phyloP scores from a whole-genome alignment of 2,329 filamentous ascomycete genomes.

The Sporothrix pallida region DNA sequence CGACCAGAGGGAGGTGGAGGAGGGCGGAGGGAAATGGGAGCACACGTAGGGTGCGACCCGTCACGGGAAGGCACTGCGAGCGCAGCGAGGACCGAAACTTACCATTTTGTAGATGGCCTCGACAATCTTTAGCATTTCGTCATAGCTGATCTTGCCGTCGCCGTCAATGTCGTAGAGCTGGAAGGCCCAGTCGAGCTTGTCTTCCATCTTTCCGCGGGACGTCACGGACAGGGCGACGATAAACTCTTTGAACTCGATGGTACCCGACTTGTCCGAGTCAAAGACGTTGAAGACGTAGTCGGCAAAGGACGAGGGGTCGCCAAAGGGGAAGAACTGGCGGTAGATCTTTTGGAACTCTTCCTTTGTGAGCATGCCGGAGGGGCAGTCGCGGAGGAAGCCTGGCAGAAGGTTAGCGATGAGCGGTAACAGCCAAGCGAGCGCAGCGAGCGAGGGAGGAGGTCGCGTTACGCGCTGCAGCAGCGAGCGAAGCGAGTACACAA shows the following conservation, averaged over 20 bases:
- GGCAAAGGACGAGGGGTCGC: slow-evolving; percentile 94
- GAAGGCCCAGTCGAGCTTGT: slow-evolving; percentile 99
- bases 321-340: slow-evolving; percentile 98
- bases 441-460: background rate
- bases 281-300: slow-evolving; percentile 99
- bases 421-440: background rate
- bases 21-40: background rate
- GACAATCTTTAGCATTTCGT: slow-evolving; percentile 98
- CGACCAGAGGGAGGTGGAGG: background rate
- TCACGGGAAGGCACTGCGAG: too few relatives aligned
- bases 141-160: slow-evolving; percentile 98
- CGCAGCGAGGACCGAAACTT: slow-evolving; percentile 11
- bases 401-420: slow-evolving; percentile 28
- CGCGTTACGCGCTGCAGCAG: too few relatives aligned
- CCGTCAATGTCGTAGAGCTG: slow-evolving; percentile 99
- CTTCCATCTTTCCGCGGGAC: slow-evolving; percentile 97
- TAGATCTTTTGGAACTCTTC: slow-evolving; percentile 99
- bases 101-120: slow-evolving; percentile 99
- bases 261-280: slow-evolving; percentile 94
- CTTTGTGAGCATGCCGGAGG: slow-evolving; percentile 94
- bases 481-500: background rate
- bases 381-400: slow-evolving; percentile 99
- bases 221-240: slow-evolving; percentile 98
- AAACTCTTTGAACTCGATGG: slow-evolving; percentile 99
- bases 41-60: too few relatives aligned